phyloP scores from a whole-genome alignment of 345 rosid genomes.

The Conringia planisiliqua region DNA sequence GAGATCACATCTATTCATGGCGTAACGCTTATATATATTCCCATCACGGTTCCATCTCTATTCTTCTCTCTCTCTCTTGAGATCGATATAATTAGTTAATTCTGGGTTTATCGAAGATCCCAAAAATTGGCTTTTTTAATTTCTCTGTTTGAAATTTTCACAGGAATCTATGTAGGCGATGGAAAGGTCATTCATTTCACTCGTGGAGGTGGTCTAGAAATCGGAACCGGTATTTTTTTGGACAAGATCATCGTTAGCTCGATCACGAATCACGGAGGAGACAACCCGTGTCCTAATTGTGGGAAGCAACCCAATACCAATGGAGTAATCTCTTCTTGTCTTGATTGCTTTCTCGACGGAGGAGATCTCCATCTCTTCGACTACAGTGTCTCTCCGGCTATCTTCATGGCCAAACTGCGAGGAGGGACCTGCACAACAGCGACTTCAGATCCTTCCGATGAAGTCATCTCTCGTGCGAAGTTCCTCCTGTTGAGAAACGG shows the following conservation, averaged over 20 bases:
- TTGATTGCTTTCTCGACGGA: constrained; percentile 65
- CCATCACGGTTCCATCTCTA: constrained; percentile 63
- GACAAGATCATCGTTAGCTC: constrained; percentile 57
- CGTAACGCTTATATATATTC: constrained; percentile 61
- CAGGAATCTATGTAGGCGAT: constrained; percentile 67
- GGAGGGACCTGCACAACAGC: constrained; percentile 90
- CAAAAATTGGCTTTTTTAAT: not conserved
- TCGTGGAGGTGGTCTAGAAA: constrained; percentile 60
- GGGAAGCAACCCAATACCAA: constrained; percentile 42
- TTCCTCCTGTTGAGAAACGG: constrained; percentile 57
- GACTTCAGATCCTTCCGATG: constrained; percentile 49
- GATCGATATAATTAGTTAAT: not conserved
- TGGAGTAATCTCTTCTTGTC: constrained; percentile 65
- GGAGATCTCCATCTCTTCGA: constrained; percentile 61
- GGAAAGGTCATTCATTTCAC: constrained; percentile 77
- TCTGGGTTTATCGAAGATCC: not conserved
- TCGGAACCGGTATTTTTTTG: constrained; percentile 56
- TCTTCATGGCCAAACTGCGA: constrained; percentile 47
- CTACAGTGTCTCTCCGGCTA: constrained; percentile 43
- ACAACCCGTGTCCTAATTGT: constrained; percentile 52
- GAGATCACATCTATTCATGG: constrained; percentile 91
- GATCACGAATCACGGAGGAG: constrained; percentile 35
- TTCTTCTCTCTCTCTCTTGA: not conserved
- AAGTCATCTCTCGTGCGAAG: constrained; percentile 54
- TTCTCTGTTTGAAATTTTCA: not conserved